Percentiles rank a stretch among this genome's conserved stretches.
These are phyloP conservation scores for Fusarium brevicatenulatum DNA, from an alignment of 2,329 filamentous ascomycete species.

Conservation along the genomic window DNA sequence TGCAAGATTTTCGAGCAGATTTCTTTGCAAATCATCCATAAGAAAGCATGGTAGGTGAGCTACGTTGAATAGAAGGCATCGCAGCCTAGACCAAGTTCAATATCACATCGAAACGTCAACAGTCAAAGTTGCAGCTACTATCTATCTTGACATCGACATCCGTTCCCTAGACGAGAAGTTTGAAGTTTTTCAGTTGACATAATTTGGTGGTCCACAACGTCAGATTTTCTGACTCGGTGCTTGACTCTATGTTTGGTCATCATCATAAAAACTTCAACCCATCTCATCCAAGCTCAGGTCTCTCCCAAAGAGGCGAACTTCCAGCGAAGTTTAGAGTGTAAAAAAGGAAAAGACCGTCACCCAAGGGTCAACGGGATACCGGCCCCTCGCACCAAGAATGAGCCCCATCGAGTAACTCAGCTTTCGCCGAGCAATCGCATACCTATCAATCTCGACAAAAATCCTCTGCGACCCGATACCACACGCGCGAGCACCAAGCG, in stretches of 20 bases:
- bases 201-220: conserved; percentile 48
- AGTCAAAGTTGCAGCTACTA: neutral
- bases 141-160: neutral
- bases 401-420: conserved; percentile 99
- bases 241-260: conserved; percentile 96
- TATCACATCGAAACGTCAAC: neutral
- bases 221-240: conserved; percentile 75
- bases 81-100: neutral
- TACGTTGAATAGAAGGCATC: neutral
- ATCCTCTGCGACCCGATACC: conserved; percentile 62
- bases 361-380: conserved; percentile 32
- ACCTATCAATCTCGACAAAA: conserved; percentile 96
- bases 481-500: conserved; percentile 58
- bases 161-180: conserved; percentile 12
- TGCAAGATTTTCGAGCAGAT: no score
- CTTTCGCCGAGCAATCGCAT: conserved; percentile 87
- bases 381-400: conserved; percentile 99
- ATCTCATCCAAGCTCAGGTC: conserved; percentile 28
- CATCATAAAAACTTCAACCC: conserved; percentile 79
- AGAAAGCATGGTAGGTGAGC: neutral
- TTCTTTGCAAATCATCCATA: neutral
- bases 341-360: conserved; percentile 43
- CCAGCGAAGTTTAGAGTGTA: conserved; percentile 55
- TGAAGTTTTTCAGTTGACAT: conserved; percentile 49
- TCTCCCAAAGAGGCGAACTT: conserved; percentile 49